phyloP scores from a whole-genome alignment of 345 rosid genomes.

The Camelina neglecta region DNA sequence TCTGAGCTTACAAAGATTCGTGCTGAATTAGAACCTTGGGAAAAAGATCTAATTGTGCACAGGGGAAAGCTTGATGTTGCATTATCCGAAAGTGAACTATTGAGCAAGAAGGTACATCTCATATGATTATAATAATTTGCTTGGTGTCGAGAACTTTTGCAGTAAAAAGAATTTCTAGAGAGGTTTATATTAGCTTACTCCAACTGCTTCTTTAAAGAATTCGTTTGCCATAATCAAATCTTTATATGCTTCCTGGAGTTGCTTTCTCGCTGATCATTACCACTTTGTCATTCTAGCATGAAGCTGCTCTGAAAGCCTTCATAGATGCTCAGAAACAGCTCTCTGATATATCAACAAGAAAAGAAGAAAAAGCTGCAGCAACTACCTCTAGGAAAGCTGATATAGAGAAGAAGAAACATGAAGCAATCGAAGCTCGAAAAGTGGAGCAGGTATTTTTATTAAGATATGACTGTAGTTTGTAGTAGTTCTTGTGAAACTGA shows the following conservation, averaged over 20 bases:
- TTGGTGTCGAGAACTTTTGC: constrained; percentile 18
- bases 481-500: constrained; percentile 30
- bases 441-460: constrained; percentile 66
- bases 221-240: constrained; percentile 6
- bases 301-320: constrained; percentile 75
- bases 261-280: constrained; percentile 17
- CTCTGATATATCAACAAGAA: constrained; percentile 58
- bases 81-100: constrained; percentile 73
- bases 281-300: constrained; percentile 63
- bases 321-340: constrained; percentile 82
- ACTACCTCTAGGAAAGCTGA: constrained; percentile 55
- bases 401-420: constrained; percentile 63
- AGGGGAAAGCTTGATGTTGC: constrained; percentile 94
- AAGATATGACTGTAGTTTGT: constrained; percentile 31
- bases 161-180: neutral
- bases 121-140: constrained; percentile 18
- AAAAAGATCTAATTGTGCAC: constrained; percentile 78
- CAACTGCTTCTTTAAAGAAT: constrained; percentile 29
- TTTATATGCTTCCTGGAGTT: constrained; percentile 6
- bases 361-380: constrained; percentile 52
- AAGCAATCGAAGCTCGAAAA: constrained; percentile 72
- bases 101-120: constrained; percentile 73
- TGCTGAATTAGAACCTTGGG: constrained; percentile 95
- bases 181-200: constrained; percentile 2
- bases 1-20: constrained; percentile 82